Conservation (phyloP, 2,329 filamentous ascomycete genomes). For the Nigrograna mackinnonii region DNA sequence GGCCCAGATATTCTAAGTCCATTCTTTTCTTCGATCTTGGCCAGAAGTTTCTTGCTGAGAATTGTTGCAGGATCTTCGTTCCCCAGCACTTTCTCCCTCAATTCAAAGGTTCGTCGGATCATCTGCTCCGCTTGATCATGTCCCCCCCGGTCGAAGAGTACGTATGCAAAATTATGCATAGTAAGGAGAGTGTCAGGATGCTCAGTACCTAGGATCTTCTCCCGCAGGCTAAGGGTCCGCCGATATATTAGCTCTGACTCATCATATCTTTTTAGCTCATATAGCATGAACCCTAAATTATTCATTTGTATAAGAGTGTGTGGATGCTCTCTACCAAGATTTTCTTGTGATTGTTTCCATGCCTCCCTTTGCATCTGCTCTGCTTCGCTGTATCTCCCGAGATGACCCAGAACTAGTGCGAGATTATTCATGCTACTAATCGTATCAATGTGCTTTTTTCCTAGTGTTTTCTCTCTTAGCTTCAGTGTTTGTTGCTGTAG, state of each 20-base stretch:
- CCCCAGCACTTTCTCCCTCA: no score
- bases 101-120: no score
- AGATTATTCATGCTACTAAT: conserved; percentile 8
- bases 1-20: no score
- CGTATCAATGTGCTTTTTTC: conserved; percentile 6
- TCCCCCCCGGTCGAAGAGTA: no score
- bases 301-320: conserved; percentile 4
- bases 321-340: conserved; percentile 8
- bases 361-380: no score
- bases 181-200: conserved; percentile 10
- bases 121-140: no score
- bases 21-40: no score
- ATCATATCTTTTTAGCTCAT: conserved; percentile 3
- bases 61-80: no score
- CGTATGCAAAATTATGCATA: conserved; percentile 1
- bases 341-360: conserved; percentile 4
- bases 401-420: not conserved
- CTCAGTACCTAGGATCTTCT: conserved; percentile 7
- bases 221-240: conserved; percentile 2
- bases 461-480: conserved; percentile 4
- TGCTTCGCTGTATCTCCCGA: conserved; percentile 4
- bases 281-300: not conserved
- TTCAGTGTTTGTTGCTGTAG: conserved; percentile 4
- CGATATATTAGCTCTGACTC: conserved; percentile 1
- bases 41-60: no score